A percentile compares a stretch with the other conserved stretches of the same genome.
phyloP scores from a whole-genome alignment of 257 asterid species.

The Plantago elongata region DNA sequence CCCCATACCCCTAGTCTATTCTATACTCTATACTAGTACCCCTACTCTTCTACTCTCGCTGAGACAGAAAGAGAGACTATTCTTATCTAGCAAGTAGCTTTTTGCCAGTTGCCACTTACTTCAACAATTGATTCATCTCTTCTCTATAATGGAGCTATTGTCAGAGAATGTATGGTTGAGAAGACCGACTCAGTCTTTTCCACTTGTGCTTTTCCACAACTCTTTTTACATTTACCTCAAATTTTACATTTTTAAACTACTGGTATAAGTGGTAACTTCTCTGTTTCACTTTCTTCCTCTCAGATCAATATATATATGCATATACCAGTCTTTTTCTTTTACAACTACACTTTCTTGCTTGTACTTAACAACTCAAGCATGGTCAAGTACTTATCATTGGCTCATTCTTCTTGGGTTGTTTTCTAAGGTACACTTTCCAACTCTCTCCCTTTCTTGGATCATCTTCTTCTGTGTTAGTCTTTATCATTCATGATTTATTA shows the following conservation, averaged over 20 bases:
- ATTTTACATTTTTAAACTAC: background rate
- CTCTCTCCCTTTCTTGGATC: constrained; percentile 1
- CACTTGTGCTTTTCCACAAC: constrained; percentile 32
- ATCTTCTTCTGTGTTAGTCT: constrained; percentile 16
- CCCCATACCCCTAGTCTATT: constrained; percentile 18
- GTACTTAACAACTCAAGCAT: constrained; percentile 11
- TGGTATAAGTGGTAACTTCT: background rate
- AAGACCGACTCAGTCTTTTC: constrained; percentile 44
- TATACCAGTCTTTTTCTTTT: background rate
- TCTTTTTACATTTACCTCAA: constrained; percentile 8
- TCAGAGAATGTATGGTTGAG: constrained; percentile 88
- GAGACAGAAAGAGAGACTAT: constrained; percentile 1
- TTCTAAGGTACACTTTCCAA: constrained; percentile 35
- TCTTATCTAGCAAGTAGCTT: constrained; percentile 18
- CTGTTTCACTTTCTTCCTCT: constrained; percentile 13
- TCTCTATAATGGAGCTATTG: constrained; percentile 46
- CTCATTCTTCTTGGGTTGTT: constrained; percentile 4
- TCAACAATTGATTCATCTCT: constrained; percentile 38
- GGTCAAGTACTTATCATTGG: constrained; percentile 7
- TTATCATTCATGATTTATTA: constrained; percentile 11
- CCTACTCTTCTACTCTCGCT: constrained; percentile 1
- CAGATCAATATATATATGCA: background rate
- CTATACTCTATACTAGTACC: constrained; percentile 4
- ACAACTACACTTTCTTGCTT: constrained; percentile 26
- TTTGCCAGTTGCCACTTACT: constrained; percentile 36